Evolutionary conservation across 306 rosid species (phyloP).

Genomic region (Macrotyloma uniflorum): DNA sequence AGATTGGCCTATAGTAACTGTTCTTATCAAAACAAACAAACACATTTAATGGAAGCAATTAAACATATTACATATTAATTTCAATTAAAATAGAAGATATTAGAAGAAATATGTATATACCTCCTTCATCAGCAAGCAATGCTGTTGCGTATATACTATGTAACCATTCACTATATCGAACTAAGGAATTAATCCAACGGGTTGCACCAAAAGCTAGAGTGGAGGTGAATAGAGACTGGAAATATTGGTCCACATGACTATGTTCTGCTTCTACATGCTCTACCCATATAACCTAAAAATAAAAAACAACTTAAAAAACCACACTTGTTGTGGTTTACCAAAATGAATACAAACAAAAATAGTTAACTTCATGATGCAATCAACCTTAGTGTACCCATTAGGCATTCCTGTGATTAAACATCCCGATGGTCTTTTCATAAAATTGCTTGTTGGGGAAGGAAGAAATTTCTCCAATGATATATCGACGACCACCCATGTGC

Average conservation of each 20-base stretch:
- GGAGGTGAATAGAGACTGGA: constrained; percentile 39
- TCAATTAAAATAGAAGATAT: not conserved
- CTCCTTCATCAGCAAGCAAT: constrained; percentile 17
- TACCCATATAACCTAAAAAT: constrained; percentile 58
- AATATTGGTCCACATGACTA: constrained; percentile 30
- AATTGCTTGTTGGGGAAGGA: constrained; percentile 39
- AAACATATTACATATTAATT: not conserved
- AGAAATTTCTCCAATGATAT: constrained; percentile 56
- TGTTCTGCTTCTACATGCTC: constrained; percentile 62
- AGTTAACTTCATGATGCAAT: not conserved
- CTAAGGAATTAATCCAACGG: constrained; percentile 55
- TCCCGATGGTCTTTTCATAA: constrained; percentile 62
- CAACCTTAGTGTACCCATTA: constrained; percentile 51
- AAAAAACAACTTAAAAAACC: not conserved
- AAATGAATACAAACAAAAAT: not conserved
- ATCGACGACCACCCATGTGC: constrained; percentile 65
- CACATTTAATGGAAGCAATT: not conserved
- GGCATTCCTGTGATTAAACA: constrained; percentile 55
- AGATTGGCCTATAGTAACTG: constrained; percentile 30
- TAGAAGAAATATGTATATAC: constrained; percentile 34
- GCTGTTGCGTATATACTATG: constrained; percentile 6
- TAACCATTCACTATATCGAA: constrained; percentile 41
- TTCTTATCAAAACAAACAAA: constrained; percentile 18
- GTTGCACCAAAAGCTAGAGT: constrained; percentile 61
- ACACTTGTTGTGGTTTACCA: not conserved